Evolutionary conservation across 1,284 basidiomycete species (phyloP).

Genomic region (Cutaneotrichosporon sp.): DNA sequence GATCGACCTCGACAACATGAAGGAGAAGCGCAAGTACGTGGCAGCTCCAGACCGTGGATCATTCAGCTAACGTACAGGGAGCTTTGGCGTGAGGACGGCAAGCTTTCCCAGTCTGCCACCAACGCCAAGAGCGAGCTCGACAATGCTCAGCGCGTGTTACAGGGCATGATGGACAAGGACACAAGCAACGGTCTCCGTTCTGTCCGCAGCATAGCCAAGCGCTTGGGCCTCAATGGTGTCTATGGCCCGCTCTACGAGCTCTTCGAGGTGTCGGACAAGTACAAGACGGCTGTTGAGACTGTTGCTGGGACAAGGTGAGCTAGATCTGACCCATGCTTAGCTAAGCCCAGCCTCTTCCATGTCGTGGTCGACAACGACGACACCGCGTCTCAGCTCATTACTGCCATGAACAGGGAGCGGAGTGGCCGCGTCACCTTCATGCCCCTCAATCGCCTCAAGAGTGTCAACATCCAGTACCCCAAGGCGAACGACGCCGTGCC

Average conservation of each 20-base stretch:
- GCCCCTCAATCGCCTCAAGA: constrained; percentile 94
- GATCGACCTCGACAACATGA: constrained; percentile 69
- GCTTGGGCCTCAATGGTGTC: constrained; percentile 70
- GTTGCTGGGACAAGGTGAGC: constrained; percentile 72
- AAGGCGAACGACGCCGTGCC: constrained; percentile 87
- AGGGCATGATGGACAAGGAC: constrained; percentile 96
- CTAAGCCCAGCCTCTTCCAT: constrained; percentile 76
- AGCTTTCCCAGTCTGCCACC: constrained; percentile 72
- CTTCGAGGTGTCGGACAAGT: constrained; percentile 89
- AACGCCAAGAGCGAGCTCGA: constrained; percentile 79
- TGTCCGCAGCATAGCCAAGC: constrained; percentile 76
- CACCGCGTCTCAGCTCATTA: constrained; percentile 83
- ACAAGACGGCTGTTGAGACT: constrained; percentile 90
- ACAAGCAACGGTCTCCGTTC: constrained; percentile 83
- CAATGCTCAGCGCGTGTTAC: constrained; percentile 73
- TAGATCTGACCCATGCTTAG: background rate
- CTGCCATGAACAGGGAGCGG: constrained; percentile 88
- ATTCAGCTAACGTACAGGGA: constrained; percentile 57
- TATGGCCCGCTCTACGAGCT: constrained; percentile 93
- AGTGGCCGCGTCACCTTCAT: constrained; percentile 96
- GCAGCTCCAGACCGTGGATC: background rate
- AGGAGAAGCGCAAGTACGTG: constrained; percentile 73
- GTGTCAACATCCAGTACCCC: constrained; percentile 65
- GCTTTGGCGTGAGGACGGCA: constrained; percentile 92
- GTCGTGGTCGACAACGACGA: constrained; percentile 96